Evolutionary conservation across 345 rosid species (phyloP).

Genomic region (Citrus medica): DNA sequence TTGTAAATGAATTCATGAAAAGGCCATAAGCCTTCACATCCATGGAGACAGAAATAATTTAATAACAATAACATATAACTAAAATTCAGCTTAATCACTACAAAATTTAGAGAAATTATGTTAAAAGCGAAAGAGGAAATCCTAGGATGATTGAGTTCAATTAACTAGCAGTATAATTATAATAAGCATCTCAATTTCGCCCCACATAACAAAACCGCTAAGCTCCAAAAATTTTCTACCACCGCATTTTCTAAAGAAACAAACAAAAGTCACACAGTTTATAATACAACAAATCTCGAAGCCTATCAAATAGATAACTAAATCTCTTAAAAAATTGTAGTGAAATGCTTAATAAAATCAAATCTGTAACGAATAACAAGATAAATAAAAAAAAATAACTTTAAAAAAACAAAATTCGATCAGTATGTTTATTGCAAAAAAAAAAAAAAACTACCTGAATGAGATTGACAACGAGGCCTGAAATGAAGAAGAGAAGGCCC

Average conservation of each 20-base stretch:
- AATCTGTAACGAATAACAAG: not conserved
- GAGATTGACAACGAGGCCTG: slow-evolving; percentile 88
- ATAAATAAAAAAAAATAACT: not conserved
- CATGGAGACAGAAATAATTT: not conserved
- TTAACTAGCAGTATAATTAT: not conserved
- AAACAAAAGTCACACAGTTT: not conserved
- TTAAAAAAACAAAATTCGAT: not conserved
- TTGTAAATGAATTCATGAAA: not conserved
- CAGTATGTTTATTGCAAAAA: not conserved
- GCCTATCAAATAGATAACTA: not conserved
- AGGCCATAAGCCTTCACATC: not conserved
- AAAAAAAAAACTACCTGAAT: slow-evolving; percentile 56
- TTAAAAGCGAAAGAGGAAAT: not conserved
- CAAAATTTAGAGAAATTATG: not conserved
- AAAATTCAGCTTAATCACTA: not conserved
- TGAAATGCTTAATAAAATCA: not conserved
- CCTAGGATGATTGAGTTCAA: not conserved
- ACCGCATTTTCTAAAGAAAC: slow-evolving; percentile 7
- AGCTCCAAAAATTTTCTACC: not conserved
- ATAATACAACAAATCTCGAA: not conserved
- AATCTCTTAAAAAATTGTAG: not conserved
- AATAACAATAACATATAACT: not conserved
- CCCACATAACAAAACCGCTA: not conserved
- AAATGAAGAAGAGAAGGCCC: slow-evolving; percentile 73
- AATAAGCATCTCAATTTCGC: not conserved